Percentiles rank a stretch among this genome's conserved stretches.
phyloP scores from a whole-genome alignment of 352 stramenopile species.

The Phytophthora pistaciae region DNA sequence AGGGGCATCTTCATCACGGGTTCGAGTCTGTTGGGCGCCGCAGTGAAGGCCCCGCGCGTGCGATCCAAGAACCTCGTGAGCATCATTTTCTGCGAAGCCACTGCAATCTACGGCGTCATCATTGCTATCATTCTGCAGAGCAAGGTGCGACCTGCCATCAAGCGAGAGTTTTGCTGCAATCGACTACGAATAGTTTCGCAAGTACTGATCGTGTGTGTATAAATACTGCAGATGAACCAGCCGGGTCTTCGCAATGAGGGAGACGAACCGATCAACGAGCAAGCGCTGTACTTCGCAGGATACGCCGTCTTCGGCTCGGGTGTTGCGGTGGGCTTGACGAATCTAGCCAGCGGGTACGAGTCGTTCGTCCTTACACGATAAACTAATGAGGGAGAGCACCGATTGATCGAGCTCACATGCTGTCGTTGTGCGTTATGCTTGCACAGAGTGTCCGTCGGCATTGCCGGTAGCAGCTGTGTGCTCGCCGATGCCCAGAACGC shows the following conservation, averaged over 20 bases:
- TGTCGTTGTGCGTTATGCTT: constrained; percentile 1
- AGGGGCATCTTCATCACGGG: constrained; percentile 95
- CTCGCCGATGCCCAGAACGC: constrained; percentile 99
- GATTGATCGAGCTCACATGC: constrained; percentile 14
- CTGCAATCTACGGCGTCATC: constrained; percentile 99
- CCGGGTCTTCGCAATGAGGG: constrained; percentile 62
- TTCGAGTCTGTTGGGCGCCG: constrained; percentile 96
- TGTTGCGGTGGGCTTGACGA: constrained; percentile 98
- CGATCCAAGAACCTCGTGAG: constrained; percentile 99
- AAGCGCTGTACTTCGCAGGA: constrained; percentile 95
- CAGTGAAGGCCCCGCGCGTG: constrained; percentile 99
- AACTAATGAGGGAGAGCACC: not conserved
- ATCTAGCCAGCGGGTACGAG: constrained; percentile 94
- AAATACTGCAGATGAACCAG: constrained; percentile 72
- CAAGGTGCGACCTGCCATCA: constrained; percentile 77
- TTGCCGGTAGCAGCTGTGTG: constrained; percentile 98
- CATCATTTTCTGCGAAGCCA: constrained; percentile 99
- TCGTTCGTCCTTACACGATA: not conserved
- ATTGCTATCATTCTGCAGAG: constrained; percentile 99
- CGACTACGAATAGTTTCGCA: not conserved
- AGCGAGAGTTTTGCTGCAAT: not conserved
- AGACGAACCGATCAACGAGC: constrained; percentile 81
- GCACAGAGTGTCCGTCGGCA: constrained; percentile 95
- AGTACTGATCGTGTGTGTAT: constrained; percentile 5
- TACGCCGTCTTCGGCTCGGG: constrained; percentile 98